phyloP scores from a whole-genome alignment of 1,284 basidiomycete species.

The Papiliotrema terrestris region DNA sequence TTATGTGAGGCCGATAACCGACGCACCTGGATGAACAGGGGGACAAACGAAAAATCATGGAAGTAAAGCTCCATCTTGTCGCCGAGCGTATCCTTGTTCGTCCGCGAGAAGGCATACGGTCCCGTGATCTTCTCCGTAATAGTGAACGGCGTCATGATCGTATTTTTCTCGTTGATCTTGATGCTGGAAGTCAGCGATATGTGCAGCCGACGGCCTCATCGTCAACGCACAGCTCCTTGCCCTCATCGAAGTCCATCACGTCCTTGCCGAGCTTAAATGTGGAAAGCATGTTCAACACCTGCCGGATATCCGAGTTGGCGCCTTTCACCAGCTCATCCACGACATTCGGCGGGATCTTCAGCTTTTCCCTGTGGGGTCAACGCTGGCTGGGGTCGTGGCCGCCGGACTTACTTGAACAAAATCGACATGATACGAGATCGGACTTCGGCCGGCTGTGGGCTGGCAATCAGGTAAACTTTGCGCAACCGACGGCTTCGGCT shows the following conservation, averaged over 20 bases:
- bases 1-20: not conserved
- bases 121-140: constrained; percentile 80
- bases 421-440: constrained; percentile 86
- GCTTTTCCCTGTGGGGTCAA: constrained; percentile 66
- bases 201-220: not conserved
- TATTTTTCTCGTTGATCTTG: constrained; percentile 87
- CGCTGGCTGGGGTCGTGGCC: not conserved
- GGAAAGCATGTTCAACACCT: constrained; percentile 95
- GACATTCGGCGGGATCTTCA: constrained; percentile 85
- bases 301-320: constrained; percentile 90
- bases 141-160: constrained; percentile 85
- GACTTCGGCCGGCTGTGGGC: constrained; percentile 69
- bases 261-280: constrained; percentile 84
- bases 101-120: constrained; percentile 82
- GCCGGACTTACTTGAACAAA: constrained; percentile 66
- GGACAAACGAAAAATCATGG: constrained; percentile 89
- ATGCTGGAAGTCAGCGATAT: constrained; percentile 53
- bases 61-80: constrained; percentile 97
- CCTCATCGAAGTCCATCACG: constrained; percentile 83
- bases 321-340: constrained; percentile 87
- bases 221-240: constrained; percentile 72
- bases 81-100: constrained; percentile 71
- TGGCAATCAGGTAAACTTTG: constrained; percentile 40
- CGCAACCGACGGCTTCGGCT: constrained; percentile 16
- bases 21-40: constrained; percentile 84